Evolutionary conservation across 768 basidiomycete species (phyloP).

Genomic region (Panaeolus papilionaceus): DNA sequence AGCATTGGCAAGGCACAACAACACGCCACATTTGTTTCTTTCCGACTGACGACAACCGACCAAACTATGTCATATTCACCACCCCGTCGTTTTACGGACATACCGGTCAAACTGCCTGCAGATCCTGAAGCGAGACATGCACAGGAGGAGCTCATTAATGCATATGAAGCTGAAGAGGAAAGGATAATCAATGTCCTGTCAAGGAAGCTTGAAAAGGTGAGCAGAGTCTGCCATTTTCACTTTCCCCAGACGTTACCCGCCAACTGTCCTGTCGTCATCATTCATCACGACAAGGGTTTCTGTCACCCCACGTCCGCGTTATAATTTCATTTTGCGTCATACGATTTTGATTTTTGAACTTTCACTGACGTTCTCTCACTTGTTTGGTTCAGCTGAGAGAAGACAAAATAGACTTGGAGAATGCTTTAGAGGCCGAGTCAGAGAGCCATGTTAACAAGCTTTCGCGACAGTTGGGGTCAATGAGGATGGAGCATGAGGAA

Average conservation of each 20-base stretch:
- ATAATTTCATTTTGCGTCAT: neutral
- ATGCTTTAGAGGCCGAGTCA: slow-evolving; percentile 83
- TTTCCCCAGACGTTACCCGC: neutral
- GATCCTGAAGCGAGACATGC: slow-evolving; percentile 3
- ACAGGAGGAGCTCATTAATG: slow-evolving; percentile 82
- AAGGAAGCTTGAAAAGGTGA: slow-evolving; percentile 83
- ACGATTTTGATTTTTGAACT: slow-evolving; percentile 11
- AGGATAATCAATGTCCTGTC: slow-evolving; percentile 85
- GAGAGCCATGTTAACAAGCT: slow-evolving; percentile 84
- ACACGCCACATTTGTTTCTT: neutral
- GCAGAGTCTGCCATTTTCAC: slow-evolving; percentile 24
- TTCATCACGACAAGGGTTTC: slow-evolving; percentile 1
- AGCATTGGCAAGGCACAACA: neutral
- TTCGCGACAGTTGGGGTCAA: slow-evolving; percentile 69
- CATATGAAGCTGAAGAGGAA: slow-evolving; percentile 91
- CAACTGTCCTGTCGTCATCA: neutral
- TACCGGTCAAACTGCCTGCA: neutral
- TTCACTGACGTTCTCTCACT: neutral
- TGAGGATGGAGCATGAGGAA: slow-evolving; percentile 65
- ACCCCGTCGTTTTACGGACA: neutral
- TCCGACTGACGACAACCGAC: neutral
- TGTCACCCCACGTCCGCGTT: neutral
- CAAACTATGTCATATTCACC: neutral
- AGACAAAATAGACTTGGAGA: slow-evolving; percentile 86
- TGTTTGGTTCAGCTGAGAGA: slow-evolving; percentile 65